Percentiles rank a stretch among this genome's conserved stretches.
These are phyloP conservation scores for Paraphoma sp. DNA, from an alignment of 2,329 filamentous ascomycete species.

Conservation along the genomic window DNA sequence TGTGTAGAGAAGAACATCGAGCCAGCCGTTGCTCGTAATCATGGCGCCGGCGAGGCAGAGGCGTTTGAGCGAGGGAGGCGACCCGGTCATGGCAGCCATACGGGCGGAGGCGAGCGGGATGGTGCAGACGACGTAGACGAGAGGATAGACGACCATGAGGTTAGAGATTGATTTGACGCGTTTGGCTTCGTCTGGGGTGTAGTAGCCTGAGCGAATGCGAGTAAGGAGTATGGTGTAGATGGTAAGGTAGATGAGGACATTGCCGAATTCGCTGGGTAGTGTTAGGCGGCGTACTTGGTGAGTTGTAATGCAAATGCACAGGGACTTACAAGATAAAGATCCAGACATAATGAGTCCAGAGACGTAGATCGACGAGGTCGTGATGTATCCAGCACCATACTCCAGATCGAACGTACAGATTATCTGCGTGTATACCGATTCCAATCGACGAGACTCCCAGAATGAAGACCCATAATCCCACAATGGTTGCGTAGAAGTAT, in stretches of 20 bases:
- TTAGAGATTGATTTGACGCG: constrained; percentile 53
- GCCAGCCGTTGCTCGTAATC: constrained; percentile 65
- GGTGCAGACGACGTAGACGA: constrained; percentile 74
- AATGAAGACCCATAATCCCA: constrained; percentile 64
- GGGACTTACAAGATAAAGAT: constrained; percentile 59
- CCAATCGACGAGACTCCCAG: constrained; percentile 64
- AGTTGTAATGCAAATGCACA: neutral
- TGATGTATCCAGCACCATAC: constrained; percentile 73
- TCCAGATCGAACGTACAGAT: constrained; percentile 68
- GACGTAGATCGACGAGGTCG: constrained; percentile 60
- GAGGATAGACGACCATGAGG: constrained; percentile 71
- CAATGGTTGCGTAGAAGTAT: constrained; percentile 59
- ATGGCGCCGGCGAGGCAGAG: constrained; percentile 62
- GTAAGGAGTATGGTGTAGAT: constrained; percentile 50
- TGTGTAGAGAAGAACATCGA: constrained; percentile 65
- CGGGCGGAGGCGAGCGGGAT: constrained; percentile 69
- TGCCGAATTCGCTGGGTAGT: constrained; percentile 54
- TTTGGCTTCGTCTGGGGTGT: constrained; percentile 38
- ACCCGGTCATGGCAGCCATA: constrained; percentile 67
- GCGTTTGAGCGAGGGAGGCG: constrained; percentile 52
- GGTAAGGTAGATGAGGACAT: constrained; percentile 57
- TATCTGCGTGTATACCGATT: constrained; percentile 50
- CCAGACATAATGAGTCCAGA: constrained; percentile 70
- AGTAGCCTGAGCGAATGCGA: constrained; percentile 48
- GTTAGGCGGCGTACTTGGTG: neutral